phyloP scores from a whole-genome alignment of 2,329 filamentous ascomycete genomes.

The Dactylellina haptotyla region DNA sequence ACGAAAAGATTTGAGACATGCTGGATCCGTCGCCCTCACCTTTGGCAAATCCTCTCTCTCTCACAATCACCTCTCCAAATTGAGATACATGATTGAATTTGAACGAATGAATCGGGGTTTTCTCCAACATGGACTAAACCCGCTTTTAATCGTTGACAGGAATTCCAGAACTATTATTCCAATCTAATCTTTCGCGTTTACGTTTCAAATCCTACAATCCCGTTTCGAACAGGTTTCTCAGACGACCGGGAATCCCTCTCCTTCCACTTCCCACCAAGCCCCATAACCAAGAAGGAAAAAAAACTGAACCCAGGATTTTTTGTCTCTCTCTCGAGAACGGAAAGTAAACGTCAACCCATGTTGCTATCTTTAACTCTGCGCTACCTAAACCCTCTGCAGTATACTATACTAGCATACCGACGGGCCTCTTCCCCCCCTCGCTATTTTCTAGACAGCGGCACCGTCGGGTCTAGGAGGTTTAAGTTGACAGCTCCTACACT shows the following conservation, averaged over 20 bases:
- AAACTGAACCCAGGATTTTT: too few relatives aligned
- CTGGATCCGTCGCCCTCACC: background rate
- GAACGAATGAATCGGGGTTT: background rate
- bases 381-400: too few relatives aligned
- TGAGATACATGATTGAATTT: background rate
- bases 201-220: too few relatives aligned
- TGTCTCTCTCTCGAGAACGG: background rate
- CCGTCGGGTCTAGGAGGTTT: background rate
- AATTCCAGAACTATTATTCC: background rate
- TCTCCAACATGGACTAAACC: background rate
- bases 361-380: too few relatives aligned
- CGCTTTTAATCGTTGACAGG: too few relatives aligned
- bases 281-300: too few relatives aligned
- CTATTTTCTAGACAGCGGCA: background rate
- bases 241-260: background rate
- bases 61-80: background rate
- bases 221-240: too few relatives aligned
- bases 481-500: background rate
- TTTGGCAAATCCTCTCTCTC: background rate
- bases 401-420: background rate
- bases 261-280: too few relatives aligned
- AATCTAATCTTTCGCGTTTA: background rate
- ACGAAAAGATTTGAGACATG: too few relatives aligned
- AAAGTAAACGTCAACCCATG: background rate
- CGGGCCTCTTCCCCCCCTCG: background rate